Percentiles rank a stretch among this genome's conserved stretches.
Conservation (phyloP, 371 early-diverging fungal genomes). For the Mortierella sp. region DNA sequence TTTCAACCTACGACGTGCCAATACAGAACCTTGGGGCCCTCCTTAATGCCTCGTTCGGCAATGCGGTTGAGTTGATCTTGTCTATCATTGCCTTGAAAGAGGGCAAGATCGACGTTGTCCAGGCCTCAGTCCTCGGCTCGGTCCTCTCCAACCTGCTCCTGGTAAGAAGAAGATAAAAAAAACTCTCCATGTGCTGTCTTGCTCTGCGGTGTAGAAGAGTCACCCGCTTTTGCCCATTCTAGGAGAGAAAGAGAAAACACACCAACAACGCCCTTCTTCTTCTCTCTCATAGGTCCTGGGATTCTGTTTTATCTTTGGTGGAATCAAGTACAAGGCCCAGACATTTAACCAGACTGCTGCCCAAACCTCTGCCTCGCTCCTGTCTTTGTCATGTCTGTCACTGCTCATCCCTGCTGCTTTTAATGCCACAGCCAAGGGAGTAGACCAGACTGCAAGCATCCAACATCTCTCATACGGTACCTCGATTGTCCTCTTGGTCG, state of each 20-base stretch:
- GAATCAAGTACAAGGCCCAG: conserved; percentile 72
- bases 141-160: conserved; percentile 87
- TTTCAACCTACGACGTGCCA: too few species aligned
- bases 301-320: conserved; percentile 82
- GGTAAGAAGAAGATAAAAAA: too few species aligned
- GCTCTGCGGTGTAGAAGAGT: too few species aligned
- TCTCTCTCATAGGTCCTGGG: conserved; percentile 56
- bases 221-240: too few species aligned
- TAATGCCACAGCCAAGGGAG: conserved; percentile 56
- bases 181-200: too few species aligned
- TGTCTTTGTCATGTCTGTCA: conserved; percentile 76
- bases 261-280: neutral
- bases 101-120: conserved; percentile 87
- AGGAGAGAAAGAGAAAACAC: too few species aligned
- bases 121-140: conserved; percentile 88
- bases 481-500: conserved; percentile 74
- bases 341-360: conserved; percentile 78
- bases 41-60: conserved; percentile 87
- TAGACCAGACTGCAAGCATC: conserved; percentile 54
- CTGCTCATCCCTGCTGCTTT: conserved; percentile 82
- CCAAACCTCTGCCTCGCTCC: conserved; percentile 75
- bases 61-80: conserved; percentile 88
- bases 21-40: conserved; percentile 90
- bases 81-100: conserved; percentile 81
- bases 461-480: conserved; percentile 75